Percentiles rank a stretch among this genome's conserved stretches.
phyloP scores from a whole-genome alignment of 108 stramenopile genomes.

The Conticribra weissflogii region DNA sequence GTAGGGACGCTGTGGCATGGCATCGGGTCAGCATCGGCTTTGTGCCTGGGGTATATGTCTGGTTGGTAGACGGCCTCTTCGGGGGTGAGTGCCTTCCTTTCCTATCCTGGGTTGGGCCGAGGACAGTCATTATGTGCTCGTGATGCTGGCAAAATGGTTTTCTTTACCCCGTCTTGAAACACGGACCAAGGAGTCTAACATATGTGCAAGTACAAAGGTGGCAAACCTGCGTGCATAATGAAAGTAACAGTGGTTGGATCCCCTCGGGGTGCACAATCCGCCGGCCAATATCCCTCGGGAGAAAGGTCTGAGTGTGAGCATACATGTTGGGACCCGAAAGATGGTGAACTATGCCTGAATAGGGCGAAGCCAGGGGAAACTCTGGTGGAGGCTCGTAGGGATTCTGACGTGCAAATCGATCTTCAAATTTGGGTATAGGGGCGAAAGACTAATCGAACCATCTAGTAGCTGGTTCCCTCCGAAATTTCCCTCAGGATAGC shows the following conservation, averaged over 20 bases:
- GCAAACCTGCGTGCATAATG: slow-evolving; percentile 89
- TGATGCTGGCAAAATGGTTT: slow-evolving; percentile 79
- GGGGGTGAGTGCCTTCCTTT: slow-evolving; percentile 36
- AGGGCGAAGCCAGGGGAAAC: slow-evolving; percentile 97
- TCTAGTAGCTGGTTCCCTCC: slow-evolving; percentile 97
- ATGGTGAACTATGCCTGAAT: slow-evolving; percentile 98
- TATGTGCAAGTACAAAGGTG: slow-evolving; percentile 92
- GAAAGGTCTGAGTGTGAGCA: slow-evolving; percentile 94
- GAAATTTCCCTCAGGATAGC: slow-evolving; percentile 98
- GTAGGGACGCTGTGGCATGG: slow-evolving; percentile 66
- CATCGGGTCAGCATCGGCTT: slow-evolving; percentile 58
- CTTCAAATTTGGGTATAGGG: slow-evolving; percentile 97
- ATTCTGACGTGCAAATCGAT: slow-evolving; percentile 96
- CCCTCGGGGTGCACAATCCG: slow-evolving; percentile 78
- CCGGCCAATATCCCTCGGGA: slow-evolving; percentile 86
- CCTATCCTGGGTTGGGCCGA: slow-evolving; percentile 52
- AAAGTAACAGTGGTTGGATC: slow-evolving; percentile 89
- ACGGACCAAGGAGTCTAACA: slow-evolving; percentile 97
- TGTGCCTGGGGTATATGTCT: slow-evolving; percentile 30
- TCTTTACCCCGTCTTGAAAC: slow-evolving; percentile 96
- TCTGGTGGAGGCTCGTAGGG: slow-evolving; percentile 95
- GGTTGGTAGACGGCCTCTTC: slow-evolving; percentile 45
- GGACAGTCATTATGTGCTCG: slow-evolving; percentile 72
- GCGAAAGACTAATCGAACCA: slow-evolving; percentile 98
- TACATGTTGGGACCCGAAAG: slow-evolving; percentile 95